Conservation (phyloP, 352 stramenopile species). For the Phytophthora quininea region DNA sequence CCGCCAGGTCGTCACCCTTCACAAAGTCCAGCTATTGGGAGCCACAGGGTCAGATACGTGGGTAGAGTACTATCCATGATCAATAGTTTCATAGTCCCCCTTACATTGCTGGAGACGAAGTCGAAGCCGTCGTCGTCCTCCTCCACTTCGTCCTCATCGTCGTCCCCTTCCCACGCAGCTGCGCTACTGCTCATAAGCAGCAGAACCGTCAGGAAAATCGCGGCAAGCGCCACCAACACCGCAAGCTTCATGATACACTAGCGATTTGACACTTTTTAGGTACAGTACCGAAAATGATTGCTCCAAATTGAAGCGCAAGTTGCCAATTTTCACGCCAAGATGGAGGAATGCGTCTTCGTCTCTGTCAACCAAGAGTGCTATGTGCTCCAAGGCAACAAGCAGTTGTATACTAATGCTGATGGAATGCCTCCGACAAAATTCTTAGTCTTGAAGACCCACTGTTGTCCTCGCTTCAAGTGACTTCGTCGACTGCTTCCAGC, state of each 20-base stretch:
- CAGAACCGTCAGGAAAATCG: constrained; percentile 24
- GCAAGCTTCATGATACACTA: constrained; percentile 25
- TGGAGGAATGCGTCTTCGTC: too few species aligned
- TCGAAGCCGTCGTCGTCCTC: constrained; percentile 41
- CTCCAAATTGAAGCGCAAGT: too few species aligned
- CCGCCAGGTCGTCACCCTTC: constrained; percentile 31
- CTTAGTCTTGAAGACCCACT: too few species aligned
- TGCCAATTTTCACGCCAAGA: too few species aligned
- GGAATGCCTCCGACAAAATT: too few species aligned
- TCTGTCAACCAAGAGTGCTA: too few species aligned
- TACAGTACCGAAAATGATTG: background rate
- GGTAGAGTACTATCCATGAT: background rate
- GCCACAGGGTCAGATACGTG: background rate
- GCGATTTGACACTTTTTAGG: constrained; percentile 3
- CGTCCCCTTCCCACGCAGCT: constrained; percentile 18
- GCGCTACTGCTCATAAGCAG: constrained; percentile 8
- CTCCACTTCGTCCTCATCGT: constrained; percentile 37
- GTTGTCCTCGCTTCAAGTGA: too few species aligned
- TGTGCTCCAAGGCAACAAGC: too few species aligned
- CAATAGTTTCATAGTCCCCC: background rate
- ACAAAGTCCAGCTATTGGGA: constrained; percentile 32
- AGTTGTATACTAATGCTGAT: too few species aligned
- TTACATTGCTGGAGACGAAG: constrained; percentile 40
- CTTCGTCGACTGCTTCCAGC: too few species aligned
- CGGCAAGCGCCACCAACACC: constrained; percentile 21